Base-by-base conservation (phyloP, 306 rosid genomes). In the Spatholobus suberectus region DNA sequence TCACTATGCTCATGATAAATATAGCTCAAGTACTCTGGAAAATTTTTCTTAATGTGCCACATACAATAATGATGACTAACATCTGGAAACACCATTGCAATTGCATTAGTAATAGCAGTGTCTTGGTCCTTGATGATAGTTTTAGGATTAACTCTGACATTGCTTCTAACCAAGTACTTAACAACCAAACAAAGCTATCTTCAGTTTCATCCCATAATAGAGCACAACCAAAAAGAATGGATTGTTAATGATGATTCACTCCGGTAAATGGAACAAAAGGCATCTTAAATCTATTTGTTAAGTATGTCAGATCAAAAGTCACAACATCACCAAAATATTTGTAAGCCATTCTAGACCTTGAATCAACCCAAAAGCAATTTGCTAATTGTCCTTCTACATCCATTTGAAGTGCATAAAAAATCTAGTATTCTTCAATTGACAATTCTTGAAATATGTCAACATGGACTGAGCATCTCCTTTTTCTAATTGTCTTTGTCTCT, bases 301-400 rank as follows among this genome's bases (percentile, higher is more conserved):
- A 13, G 18, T 74, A 35, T 20, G 35, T 35, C 12, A 21, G 51
- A 70, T 73, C 34, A 54, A 73, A 73, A 52, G 78, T 73, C 29
- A 8, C 77, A 0, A 73, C 49, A 32, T 52, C 78, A 29, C 26
- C 20, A 34, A 73, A 35, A 54, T 74, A 54, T 5, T 35, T 74
- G 29, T 74, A 52, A 5, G 51, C 14, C 49, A 52, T 74, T 74
- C 23, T 51, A 52, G 51, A 74, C 5, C 38, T 57, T 37, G 15
- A 17, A 57, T 55, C 69, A 57, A 55, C 40, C 69, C 24, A 55
- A 57, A 75, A 75, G 7, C 23, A 37, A 75, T 57, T 37, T 75
- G 69, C 15, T 6, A 74, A 20, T 35, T 73, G 49, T 8, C 35
- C 68, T 6, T 74, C 79, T 0, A 1, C 32, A 18, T 51, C 57